A percentile compares a stretch with the other conserved stretches of the same genome.
These are phyloP conservation scores for Trichoderma polysporum DNA, from an alignment of 2,329 filamentous ascomycete species.

Conservation along the genomic window DNA sequence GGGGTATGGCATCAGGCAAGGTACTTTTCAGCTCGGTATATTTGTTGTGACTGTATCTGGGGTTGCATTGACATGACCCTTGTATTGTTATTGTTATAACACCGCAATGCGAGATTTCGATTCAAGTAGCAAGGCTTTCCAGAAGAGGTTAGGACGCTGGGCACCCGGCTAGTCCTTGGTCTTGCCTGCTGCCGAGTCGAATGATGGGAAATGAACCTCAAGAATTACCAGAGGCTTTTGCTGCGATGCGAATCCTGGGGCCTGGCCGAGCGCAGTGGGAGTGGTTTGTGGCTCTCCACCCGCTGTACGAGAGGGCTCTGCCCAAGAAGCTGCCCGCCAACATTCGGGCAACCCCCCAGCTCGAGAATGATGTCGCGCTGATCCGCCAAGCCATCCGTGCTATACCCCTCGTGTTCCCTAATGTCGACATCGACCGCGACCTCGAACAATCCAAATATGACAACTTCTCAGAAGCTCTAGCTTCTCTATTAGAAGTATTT, in stretches of 20 bases:
- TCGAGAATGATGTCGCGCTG: background rate
- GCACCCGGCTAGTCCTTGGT: no score
- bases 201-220: background rate
- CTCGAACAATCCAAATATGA: background rate
- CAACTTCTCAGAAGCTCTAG: background rate
- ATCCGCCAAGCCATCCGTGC: background rate
- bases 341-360: no score
- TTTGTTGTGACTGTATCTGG: no score
- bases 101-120: no score
- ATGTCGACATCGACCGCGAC: background rate
- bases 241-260: no score
- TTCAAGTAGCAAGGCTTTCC: no score
- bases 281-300: background rate
- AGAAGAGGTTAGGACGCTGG: no score
- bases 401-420: background rate
- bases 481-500: background rate
- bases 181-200: no score
- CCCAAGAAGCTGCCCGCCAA: background rate
- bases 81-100: no score
- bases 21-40: no score
- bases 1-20: no score
- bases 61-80: no score
- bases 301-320: background rate
- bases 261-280: background rate
- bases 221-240: background rate